Percentiles rank a stretch among this genome's conserved stretches.
These are phyloP conservation scores for Leishmania aethiopica DNA, from an alignment of 208 protist genomes.

Conservation along the genomic window DNA sequence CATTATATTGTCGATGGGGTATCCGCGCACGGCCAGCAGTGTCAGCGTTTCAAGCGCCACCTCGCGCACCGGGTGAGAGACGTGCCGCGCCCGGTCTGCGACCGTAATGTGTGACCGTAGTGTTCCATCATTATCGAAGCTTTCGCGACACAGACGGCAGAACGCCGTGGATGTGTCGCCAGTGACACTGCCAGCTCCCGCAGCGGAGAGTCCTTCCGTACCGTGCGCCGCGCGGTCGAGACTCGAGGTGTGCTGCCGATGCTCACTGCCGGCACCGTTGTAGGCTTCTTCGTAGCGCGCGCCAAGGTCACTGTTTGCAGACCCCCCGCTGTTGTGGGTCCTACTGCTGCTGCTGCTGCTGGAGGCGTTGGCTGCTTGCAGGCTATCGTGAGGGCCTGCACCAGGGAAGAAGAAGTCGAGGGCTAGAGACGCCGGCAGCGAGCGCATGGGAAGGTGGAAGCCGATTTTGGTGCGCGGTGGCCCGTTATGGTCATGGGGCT, in stretches of 20 bases:
- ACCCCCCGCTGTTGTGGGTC: neutral
- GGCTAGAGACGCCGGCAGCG: constrained; percentile 10
- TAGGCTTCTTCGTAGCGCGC: neutral
- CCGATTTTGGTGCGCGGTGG: constrained; percentile 42
- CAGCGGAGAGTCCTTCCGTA: neutral
- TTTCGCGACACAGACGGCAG: constrained; percentile 74
- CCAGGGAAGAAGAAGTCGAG: constrained; percentile 4
- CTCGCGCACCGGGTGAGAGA: constrained; percentile 71
- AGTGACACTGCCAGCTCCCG: neutral
- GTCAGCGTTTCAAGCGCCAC: constrained; percentile 65
- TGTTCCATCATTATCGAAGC: constrained; percentile 27
- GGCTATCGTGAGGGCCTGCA: neutral
- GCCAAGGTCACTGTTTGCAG: neutral
- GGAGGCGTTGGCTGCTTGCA: neutral
- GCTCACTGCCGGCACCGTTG: neutral
- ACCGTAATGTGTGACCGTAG: constrained; percentile 48
- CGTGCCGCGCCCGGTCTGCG: constrained; percentile 39
- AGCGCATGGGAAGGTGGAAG: constrained; percentile 15
- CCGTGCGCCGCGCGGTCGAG: neutral
- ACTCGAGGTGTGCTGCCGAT: neutral
- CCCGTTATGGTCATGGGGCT: constrained; percentile 52
- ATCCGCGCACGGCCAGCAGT: constrained; percentile 68
- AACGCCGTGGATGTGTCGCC: constrained; percentile 8
- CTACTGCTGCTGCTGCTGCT: neutral
- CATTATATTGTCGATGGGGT: constrained; percentile 71